Conservation (phyloP, 2,329 filamentous ascomycete genomes). For the Hypoxylon sp. region DNA sequence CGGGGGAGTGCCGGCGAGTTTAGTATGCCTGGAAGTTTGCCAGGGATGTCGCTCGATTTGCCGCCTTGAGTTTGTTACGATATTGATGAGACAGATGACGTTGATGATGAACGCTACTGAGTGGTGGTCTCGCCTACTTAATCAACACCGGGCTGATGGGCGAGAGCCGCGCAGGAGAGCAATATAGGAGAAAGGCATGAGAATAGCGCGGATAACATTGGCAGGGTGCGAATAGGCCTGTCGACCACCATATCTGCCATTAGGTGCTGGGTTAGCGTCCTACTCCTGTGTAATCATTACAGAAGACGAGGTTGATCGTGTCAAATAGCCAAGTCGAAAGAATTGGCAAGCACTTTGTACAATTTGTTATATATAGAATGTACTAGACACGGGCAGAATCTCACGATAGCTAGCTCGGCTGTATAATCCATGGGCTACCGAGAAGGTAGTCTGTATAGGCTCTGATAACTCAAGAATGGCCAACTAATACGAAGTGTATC, state of each 20-base stretch:
- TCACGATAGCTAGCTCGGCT: conserved; percentile 9
- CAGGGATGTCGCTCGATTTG: conserved; percentile 54
- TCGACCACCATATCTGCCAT: not conserved
- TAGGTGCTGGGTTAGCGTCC: not conserved
- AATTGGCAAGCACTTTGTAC: conserved; percentile 8
- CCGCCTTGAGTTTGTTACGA: conserved; percentile 41
- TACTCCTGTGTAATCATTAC: not conserved
- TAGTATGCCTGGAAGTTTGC: conserved; percentile 63
- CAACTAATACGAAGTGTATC: conserved; percentile 6
- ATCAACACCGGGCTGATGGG: not conserved
- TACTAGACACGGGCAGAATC: conserved; percentile 7
- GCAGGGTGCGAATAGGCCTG: not conserved
- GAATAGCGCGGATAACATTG: not conserved
- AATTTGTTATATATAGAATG: conserved; percentile 13
- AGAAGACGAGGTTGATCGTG: conserved; percentile 2
- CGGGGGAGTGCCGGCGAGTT: conserved; percentile 54
- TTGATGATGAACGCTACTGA: not conserved
- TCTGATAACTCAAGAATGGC: not conserved
- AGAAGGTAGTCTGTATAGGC: not conserved
- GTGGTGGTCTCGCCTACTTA: not conserved
- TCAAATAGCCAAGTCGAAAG: not conserved
- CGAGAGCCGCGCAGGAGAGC: not conserved
- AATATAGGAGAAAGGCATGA: not conserved
- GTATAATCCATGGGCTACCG: conserved; percentile 13
- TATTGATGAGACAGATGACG: not conserved